Conservation (phyloP, 139 green algal genomes). For the Pseudopediastrum boryanum region DNA sequence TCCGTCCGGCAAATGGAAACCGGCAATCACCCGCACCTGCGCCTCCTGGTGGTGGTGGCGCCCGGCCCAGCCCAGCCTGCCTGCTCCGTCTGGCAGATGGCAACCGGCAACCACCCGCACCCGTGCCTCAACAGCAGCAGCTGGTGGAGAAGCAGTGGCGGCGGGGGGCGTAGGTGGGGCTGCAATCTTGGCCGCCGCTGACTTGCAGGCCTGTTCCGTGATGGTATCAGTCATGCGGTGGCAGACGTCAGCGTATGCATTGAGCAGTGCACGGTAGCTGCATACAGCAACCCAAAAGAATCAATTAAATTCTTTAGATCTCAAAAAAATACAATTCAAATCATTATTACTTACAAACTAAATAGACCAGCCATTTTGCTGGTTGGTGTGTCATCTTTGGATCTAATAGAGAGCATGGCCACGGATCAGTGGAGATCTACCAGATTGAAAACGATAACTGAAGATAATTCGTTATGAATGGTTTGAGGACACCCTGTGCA, state of each 20-base stretch:
- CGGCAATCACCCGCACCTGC: background rate
- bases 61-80: background rate
- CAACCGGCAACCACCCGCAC: background rate
- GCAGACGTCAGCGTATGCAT: slow-evolving; percentile 15
- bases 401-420: no score
- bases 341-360: no score
- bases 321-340: no score
- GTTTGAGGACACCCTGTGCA: no score
- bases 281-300: background rate
- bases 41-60: background rate
- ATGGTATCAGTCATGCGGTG: slow-evolving; percentile 19
- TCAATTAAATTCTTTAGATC: no score
- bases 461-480: no score
- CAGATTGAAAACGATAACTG: no score
- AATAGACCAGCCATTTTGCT: no score
- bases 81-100: background rate
- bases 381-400: no score
- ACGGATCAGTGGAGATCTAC: no score
- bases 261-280: slow-evolving; percentile 19
- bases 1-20: background rate
- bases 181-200: background rate
- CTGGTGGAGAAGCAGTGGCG: background rate
- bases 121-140: background rate
- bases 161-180: background rate
- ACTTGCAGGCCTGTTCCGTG: background rate